Conservation (phyloP, 805 yeast genomes). For the Saturnispora hagleri region DNA sequence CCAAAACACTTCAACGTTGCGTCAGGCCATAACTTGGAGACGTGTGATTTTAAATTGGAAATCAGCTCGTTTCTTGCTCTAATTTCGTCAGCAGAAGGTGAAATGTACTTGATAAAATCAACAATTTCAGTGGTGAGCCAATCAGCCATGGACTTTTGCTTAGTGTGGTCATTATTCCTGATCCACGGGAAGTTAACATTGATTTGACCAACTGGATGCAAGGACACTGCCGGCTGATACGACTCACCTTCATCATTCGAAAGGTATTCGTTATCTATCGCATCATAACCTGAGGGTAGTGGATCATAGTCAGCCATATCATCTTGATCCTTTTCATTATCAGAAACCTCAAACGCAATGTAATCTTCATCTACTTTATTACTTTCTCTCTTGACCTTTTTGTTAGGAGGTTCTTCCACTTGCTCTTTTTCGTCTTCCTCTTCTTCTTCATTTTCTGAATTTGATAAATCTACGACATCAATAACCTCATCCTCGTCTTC, state of each 20-base stretch:
- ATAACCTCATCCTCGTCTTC: constrained; percentile 2
- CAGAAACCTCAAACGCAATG: constrained; percentile 45
- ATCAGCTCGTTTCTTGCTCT: constrained; percentile 58
- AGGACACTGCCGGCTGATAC: constrained; percentile 21
- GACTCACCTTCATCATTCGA: constrained; percentile 35
- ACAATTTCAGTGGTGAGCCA: constrained; percentile 82
- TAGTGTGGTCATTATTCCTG: constrained; percentile 65
- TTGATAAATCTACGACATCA: neutral
- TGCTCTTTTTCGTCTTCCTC: constrained; percentile 1
- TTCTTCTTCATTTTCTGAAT: constrained; percentile 1
- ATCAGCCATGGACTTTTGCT: constrained; percentile 67
- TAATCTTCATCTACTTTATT: constrained; percentile 26
- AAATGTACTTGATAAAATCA: constrained; percentile 76
- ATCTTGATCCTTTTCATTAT: constrained; percentile 27
- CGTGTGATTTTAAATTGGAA: constrained; percentile 42
- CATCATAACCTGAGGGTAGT: constrained; percentile 20
- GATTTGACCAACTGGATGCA: constrained; percentile 22
- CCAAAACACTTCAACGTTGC: constrained; percentile 84
- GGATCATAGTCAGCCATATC: constrained; percentile 22
- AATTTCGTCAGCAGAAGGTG: constrained; percentile 75
- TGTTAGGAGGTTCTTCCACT: constrained; percentile 7
- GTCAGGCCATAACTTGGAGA: constrained; percentile 59
- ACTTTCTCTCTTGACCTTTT: neutral
- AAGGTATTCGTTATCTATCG: constrained; percentile 29
- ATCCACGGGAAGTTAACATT: constrained; percentile 62